Percentiles rank a stretch among this genome's conserved stretches.
Conservation (phyloP, 192 early-diverging fungal species). For the Cetraspora pellucida region DNA sequence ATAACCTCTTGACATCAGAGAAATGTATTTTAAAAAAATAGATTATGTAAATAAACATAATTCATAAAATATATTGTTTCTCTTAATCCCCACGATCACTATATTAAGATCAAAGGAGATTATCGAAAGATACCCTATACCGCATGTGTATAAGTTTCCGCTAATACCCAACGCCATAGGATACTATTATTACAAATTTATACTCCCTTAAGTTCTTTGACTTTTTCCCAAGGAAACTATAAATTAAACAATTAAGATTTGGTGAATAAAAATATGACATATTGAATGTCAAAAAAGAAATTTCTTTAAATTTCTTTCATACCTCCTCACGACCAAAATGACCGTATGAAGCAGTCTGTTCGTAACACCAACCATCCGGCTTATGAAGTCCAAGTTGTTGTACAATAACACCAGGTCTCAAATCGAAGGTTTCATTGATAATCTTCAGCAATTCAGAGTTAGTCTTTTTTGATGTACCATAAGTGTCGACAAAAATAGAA, state of each 20-base stretch:
- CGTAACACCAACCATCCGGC: slow-evolving; percentile 80
- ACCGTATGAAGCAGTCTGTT: slow-evolving; percentile 94
- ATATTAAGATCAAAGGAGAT: too few species aligned
- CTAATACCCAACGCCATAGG: too few species aligned
- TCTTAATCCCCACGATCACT: too few species aligned
- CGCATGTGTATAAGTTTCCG: too few species aligned
- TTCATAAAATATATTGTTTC: too few species aligned
- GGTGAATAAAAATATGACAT: not conserved
- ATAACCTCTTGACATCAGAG: too few species aligned
- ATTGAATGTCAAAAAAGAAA: not conserved
- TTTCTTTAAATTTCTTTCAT: not conserved
- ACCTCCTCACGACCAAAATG: slow-evolving; percentile 87
- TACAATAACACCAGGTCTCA: slow-evolving; percentile 98
- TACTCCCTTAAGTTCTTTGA: not conserved
- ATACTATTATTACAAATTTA: too few species aligned
- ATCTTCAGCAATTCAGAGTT: slow-evolving; percentile 90
- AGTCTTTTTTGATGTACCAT: slow-evolving; percentile 90
- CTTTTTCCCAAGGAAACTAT: slow-evolving; percentile 26
- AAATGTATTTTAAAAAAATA: too few species aligned
- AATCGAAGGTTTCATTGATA: slow-evolving; percentile 98
- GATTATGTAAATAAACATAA: too few species aligned
- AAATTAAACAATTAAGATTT: not conserved
- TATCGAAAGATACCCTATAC: too few species aligned
- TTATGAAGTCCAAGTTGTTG: slow-evolving; percentile 97
- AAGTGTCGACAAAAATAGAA: slow-evolving; percentile 95